Evolutionary conservation across 2,329 filamentous ascomycete genomes (phyloP), one percentile per base, ranked within the genome.

Genomic region (Aspergillus arachidicola): DNA sequence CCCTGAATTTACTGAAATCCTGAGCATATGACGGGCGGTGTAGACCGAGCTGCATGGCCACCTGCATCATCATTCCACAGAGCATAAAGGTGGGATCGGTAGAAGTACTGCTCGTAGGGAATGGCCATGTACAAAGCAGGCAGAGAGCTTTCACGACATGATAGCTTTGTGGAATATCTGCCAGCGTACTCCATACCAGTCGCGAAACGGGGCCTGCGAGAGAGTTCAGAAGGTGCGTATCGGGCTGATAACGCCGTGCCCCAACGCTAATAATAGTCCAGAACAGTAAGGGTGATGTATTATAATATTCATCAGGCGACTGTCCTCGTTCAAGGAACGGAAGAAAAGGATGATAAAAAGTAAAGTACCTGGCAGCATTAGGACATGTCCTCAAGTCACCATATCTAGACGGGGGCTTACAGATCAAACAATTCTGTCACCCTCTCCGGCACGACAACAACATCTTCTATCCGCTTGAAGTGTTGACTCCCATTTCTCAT

Each of bases 181-280:
- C 81, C 57, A 89, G 77, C 0, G 86, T 88, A 62, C 84, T 85
- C 86, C 87, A 89, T 16, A 89, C 81, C 60, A 89, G 75, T 63
- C 85, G 81, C 43, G 82, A 85, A 63, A 88, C 77, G 2, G 86
- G 87, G 5, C 76, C 79, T n/a, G 79, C 72, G 14, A 84, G 75
- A 69, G 73, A 85, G 59, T 82, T 83, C 56, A 90, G 79, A 28
- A 90, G 76, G 14, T 78, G 79, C 0, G 83, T 78, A 64, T 89
- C 86, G 9, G 78, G 73, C 21, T 82, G 81, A 65, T 85, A 89
- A 56, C 87, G 84, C 43, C 88, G 84, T 41, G 87, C 84, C 12
- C 87, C 87, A 45, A 89, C 83, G 43, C 85, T 84, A 51, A 90
- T 80, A 55, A 90, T 86, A 30, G 86, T 86, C 88, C 88, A 91